Evolutionary conservation across 148 eudicot genomes (phyloP).

Genomic region (Salicornia ramosissima): DNA sequence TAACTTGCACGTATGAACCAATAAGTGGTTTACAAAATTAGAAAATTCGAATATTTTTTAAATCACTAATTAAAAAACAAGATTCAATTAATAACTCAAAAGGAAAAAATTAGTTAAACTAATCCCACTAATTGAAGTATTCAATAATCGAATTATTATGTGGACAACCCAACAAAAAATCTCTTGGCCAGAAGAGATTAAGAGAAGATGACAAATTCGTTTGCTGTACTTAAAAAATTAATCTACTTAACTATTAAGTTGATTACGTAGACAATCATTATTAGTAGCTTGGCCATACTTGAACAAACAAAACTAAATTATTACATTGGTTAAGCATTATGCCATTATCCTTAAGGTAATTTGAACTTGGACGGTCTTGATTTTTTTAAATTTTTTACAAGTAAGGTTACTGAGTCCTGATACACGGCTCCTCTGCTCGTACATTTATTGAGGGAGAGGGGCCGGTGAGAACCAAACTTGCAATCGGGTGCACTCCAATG

Average conservation of each 20-base stretch:
- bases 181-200: slow-evolving; percentile 7
- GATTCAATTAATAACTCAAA: slow-evolving; percentile 1
- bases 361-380: slow-evolving; percentile 14
- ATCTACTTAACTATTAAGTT: slow-evolving; percentile 2
- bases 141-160: neutral
- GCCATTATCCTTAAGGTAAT: neutral
- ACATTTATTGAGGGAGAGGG: too few species aligned
- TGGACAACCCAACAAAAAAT: slow-evolving; percentile 2
- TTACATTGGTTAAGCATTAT: neutral
- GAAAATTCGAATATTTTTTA: neutral
- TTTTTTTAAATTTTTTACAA: too few species aligned
- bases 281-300: slow-evolving; percentile 10
- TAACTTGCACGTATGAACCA: slow-evolving; percentile 17
- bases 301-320: neutral
- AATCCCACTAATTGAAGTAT: slow-evolving; percentile 14
- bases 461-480: too few species aligned
- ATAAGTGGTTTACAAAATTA: slow-evolving; percentile 16
- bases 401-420: too few species aligned
- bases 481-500: too few species aligned
- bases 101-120: slow-evolving; percentile 21
- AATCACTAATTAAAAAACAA: neutral
- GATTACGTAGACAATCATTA: slow-evolving; percentile 27
- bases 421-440: too few species aligned
- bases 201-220: slow-evolving; percentile 10
- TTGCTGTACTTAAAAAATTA: neutral